Evolutionary conservation across 148 eudicot genomes (phyloP), one percentile per base, ranked within the genome.

Genomic region (Polygonum maritimum): DNA sequence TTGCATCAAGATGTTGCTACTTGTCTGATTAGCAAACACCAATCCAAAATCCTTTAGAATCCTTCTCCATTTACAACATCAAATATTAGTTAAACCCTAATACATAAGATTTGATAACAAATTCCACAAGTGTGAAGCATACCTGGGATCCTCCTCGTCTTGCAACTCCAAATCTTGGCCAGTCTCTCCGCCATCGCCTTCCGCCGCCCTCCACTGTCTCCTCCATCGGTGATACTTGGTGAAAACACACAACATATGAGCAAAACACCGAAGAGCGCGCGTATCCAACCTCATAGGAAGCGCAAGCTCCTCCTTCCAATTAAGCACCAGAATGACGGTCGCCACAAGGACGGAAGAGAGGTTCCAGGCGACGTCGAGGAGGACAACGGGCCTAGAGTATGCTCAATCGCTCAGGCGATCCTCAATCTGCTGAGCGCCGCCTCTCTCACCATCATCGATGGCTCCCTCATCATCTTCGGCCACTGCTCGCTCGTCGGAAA

Each of bases 211-310:
- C 65, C 70, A 60, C 81, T 71, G 58, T 44, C 82, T 15, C 7
- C 81, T 45, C 55, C 97, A 77, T 36, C 87, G 76, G 49, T 75
- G 74, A 79, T 79, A 92, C 88, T 90, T 92, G 36, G 77, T 75
- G 6, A 62, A 78, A 16, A 90, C 93, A 48, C 92, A 88, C 19
- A 79, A 75, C 72, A 87, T 83, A 80, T 92, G 97, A 12, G 90
- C 75, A n/a, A 79, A 78, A 48, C 97, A 92, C 86, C 87, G 95
- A 58, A 90, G 21, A 2, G 85, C 88, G 21, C 2, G 85, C 88
- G 39, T 92, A 92, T 18, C 90, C 95, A 4, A 39, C 81, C 97
- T 80, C 55, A 90, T 75, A 38, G 91, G 91, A 58, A 78, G 70
- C 19, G 51, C 45, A 14, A 85, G 80, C 35, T 49, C 19, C 63